Conservation (phyloP, 805 yeast genomes). For the Dipodascus albidus region DNA sequence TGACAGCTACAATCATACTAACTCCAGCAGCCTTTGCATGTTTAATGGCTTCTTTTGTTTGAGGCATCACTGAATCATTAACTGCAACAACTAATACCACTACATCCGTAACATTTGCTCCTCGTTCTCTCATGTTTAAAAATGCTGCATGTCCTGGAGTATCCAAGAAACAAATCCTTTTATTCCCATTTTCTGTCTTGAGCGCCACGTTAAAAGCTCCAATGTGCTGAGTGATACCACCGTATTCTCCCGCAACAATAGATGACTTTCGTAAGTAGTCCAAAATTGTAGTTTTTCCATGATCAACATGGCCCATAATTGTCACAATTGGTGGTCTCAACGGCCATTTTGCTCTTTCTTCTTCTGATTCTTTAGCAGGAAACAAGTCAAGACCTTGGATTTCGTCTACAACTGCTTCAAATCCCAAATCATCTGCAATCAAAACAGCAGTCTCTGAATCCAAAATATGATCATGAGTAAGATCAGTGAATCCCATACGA, state of each 20-base stretch:
- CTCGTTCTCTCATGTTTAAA: constrained; percentile 90
- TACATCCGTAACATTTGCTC: constrained; percentile 89
- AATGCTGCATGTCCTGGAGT: constrained; percentile 99
- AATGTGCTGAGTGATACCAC: constrained; percentile 96
- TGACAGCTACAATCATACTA: constrained; percentile 81
- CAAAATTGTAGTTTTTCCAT: constrained; percentile 90
- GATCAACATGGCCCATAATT: constrained; percentile 98
- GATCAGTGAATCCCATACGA: constrained; percentile 64
- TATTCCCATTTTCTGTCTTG: constrained; percentile 45
- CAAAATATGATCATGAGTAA: constrained; percentile 56
- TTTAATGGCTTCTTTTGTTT: constrained; percentile 88
- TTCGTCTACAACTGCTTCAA: constrained; percentile 34
- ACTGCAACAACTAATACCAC: constrained; percentile 91
- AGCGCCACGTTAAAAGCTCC: constrained; percentile 92
- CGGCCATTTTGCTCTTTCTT: constrained; percentile 32
- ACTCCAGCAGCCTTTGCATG: constrained; percentile 79
- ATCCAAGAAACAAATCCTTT: constrained; percentile 78
- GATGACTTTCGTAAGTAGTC: constrained; percentile 80
- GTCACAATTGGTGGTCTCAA: constrained; percentile 90
- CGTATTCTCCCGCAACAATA: constrained; percentile 75
- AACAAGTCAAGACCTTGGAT: constrained; percentile 47
- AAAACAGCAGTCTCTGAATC: constrained; percentile 79
- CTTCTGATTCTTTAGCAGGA: constrained; percentile 38
- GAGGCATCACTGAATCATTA: constrained; percentile 97
- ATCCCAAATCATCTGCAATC: constrained; percentile 83